Evolutionary conservation across 2,329 filamentous ascomycete species (phyloP).

Genomic region (Ramularia endophylla): DNA sequence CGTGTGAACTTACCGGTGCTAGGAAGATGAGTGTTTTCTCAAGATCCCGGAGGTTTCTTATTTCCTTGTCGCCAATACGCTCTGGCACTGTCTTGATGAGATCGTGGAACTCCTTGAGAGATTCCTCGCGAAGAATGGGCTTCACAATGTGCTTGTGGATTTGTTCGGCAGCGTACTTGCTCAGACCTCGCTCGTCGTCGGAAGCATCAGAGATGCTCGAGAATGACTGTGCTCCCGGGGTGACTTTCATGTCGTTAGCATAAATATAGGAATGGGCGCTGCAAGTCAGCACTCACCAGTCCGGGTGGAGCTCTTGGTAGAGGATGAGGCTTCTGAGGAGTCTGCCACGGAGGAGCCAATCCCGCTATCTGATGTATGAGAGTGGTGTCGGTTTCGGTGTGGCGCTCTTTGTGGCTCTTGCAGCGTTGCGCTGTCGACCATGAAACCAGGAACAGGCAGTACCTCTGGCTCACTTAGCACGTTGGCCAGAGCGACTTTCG

Average conservation of each 20-base stretch:
- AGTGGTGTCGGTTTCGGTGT: conserved; percentile 47
- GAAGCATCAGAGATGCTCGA: conserved; percentile 32
- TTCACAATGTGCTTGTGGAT: conserved; percentile 74
- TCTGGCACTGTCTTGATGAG: conserved; percentile 72
- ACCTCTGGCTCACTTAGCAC: conserved; percentile 45
- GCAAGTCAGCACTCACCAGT: conserved; percentile 20
- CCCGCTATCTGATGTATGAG: conserved; percentile 79
- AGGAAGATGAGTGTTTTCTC: conserved; percentile 90
- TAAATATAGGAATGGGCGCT: conserved; percentile 3
- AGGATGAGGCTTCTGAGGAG: conserved; percentile 19
- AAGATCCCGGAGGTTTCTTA: conserved; percentile 84
- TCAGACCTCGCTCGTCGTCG: conserved; percentile 50
- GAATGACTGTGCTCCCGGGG: conserved; percentile 39
- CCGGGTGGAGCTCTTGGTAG: conserved; percentile 20
- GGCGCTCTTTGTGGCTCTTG: conserved; percentile 10
- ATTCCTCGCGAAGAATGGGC: conserved; percentile 67
- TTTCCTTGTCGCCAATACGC: conserved; percentile 76
- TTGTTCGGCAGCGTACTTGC: conserved; percentile 63
- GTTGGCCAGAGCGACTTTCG: conserved; percentile 30
- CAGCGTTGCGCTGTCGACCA: conserved; percentile 33
- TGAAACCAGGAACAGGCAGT: conserved; percentile 42
- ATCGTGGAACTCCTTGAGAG: conserved; percentile 72
- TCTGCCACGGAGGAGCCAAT: conserved; percentile 70
- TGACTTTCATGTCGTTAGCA: conserved; percentile 11
- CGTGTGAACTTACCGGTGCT: conserved; percentile 74